These are phyloP conservation scores for Inga leiocalycina DNA, from an alignment of 306 rosid species.

Conservation along the genomic window DNA sequence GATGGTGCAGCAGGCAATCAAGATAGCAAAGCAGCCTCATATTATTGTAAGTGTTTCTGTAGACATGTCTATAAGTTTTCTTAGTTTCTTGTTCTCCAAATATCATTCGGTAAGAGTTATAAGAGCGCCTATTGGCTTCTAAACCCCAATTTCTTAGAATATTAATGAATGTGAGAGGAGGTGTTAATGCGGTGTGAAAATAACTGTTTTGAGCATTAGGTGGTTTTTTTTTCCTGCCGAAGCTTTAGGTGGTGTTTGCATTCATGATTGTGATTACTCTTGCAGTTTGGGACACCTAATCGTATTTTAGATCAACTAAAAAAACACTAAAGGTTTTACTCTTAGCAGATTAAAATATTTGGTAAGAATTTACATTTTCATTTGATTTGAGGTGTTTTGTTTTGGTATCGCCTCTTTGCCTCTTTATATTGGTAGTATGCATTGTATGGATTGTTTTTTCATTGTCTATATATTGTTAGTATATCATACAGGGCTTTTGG, in stretches of 20 bases:
- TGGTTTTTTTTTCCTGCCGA: too few species aligned
- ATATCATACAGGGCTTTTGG: not conserved
- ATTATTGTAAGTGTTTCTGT: too few species aligned
- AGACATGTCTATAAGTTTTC: too few species aligned
- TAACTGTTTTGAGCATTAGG: not conserved
- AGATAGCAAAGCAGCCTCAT: constrained; percentile 51
- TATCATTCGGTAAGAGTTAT: not conserved
- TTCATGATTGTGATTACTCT: constrained; percentile 33
- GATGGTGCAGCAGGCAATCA: constrained; percentile 64
- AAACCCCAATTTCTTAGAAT: not conserved
- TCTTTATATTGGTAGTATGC: not conserved
- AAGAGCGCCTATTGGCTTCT: not conserved
- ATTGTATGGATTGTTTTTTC: constrained; percentile 1
- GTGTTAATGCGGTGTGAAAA: not conserved
- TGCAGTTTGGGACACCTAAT: constrained; percentile 89
- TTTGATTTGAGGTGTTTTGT: not conserved
- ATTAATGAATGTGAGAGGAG: not conserved
- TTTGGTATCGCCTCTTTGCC: not conserved
- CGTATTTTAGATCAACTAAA: constrained; percentile 87
- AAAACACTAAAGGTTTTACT: constrained; percentile 79
- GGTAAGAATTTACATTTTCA: constrained; percentile 42
- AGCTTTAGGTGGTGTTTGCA: constrained; percentile 6
- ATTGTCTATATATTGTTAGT: not conserved
- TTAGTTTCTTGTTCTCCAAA: too few species aligned
- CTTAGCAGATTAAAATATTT: constrained; percentile 65